These are phyloP conservation scores for Mortierella hygrophila DNA, from an alignment of 192 early-diverging fungal species.

Conservation along the genomic window DNA sequence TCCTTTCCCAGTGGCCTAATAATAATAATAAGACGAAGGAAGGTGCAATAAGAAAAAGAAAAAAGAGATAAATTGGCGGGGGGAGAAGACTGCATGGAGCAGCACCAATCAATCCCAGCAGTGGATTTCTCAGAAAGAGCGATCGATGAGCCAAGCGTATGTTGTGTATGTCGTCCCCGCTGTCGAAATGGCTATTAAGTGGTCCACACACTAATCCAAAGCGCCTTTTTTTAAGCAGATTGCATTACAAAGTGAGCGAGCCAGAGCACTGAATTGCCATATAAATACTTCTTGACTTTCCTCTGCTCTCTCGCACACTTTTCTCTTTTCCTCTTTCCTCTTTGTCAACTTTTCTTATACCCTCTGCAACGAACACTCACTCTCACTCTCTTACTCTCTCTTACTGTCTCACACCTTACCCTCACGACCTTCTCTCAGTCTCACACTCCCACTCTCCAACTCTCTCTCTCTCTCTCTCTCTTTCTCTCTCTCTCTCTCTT, in stretches of 20 bases:
- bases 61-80: conserved; percentile 1
- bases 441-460: background rate
- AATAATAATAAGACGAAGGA: background rate
- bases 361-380: background rate
- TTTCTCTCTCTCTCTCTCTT: background rate
- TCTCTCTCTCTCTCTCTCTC: background rate
- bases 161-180: background rate
- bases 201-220: no score
- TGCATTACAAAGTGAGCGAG: no score
- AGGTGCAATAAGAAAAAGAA: background rate
- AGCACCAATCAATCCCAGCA: background rate
- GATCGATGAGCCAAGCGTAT: conserved; percentile 9
- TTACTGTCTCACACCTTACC: background rate
- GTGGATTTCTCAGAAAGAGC: background rate
- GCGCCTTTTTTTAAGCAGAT: no score
- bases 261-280: background rate
- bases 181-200: no score
- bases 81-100: background rate
- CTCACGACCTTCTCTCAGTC: background rate
- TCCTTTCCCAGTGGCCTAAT: background rate
- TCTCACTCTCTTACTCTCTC: background rate
- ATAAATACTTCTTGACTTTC: background rate
- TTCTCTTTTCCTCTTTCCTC: background rate
- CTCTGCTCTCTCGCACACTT: background rate
- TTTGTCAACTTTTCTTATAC: background rate